Base-by-base conservation (phyloP, 306 rosid species). In the Malus fusca region DNA sequence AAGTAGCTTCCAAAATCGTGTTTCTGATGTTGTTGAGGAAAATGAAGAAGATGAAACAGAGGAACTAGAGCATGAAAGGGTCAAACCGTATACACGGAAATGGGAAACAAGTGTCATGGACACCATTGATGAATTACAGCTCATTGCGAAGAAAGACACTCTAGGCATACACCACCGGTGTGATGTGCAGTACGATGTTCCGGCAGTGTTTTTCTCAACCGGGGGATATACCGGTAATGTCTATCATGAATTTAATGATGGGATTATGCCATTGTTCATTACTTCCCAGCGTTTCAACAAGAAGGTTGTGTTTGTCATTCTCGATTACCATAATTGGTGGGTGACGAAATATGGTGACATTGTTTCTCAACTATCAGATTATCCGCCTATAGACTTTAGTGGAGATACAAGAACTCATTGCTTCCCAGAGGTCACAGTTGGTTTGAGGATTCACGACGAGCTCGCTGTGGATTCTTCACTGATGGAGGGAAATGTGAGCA, bases 181-280 rank as follows among this genome's bases (percentile, higher is more conserved):
- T 71, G 91, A 96, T 76, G 93, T 96, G 17, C 53, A 75, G 14
- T 92, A 96, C 15, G 85, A 90, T 72, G 93, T 90, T 80, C 99
- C 99, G 0, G 99, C 99, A 0, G 87, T 96, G 81, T 89, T 96
- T 73, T 92, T 96, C 81, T 96, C 99, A 1, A 96, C 93, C 0
- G 99, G 99, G n/a, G 99, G 99, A 22, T 96, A 96, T 56, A 96
- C 99, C 0, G 99, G 99, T 12, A 96, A 96, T 6, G 92, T 92
- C 42, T 96, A 96, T 60, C 99, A 96, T 6, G 99, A 96, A 76
- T 96, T 96, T 89, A 96, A 96, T 25, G 99, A 96, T 26, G 99
- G 99, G 77, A 81, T 96, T 55, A n/a, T 96, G 35, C 99, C 99
- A 3, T 68, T 96, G 60, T 96, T 73, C 76, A 89, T 96, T 28